These are phyloP conservation scores for Dictyophora rubrovolvata DNA, from an alignment of 768 basidiomycete genomes.

Conservation along the genomic window DNA sequence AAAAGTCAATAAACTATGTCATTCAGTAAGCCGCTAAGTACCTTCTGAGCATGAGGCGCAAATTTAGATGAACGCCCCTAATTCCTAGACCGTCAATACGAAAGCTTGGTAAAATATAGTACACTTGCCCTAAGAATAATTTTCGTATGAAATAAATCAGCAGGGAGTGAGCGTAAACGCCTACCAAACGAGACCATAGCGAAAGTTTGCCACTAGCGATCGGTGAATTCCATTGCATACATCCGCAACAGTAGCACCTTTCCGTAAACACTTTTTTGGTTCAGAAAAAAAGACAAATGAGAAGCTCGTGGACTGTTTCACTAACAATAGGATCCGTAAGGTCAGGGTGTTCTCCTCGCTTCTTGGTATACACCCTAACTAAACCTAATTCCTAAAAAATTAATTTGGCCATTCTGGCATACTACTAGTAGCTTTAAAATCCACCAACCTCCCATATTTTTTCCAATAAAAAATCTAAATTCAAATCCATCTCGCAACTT, in stretches of 20 bases:
- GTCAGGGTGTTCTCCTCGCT: conserved; percentile 90
- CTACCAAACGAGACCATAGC: conserved; percentile 89
- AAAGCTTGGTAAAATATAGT: conserved; percentile 9
- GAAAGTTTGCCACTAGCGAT: conserved; percentile 82
- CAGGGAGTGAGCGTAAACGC: conserved; percentile 17
- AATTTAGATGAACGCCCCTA: conserved; percentile 94
- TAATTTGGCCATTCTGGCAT: not conserved
- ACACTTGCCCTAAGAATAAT: conserved; percentile 19
- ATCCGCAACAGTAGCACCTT: conserved; percentile 89
- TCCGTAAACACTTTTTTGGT: conserved; percentile 48
- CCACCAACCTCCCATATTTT: conserved; percentile 30
- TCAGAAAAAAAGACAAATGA: not conserved
- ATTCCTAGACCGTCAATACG: conserved; percentile 13
- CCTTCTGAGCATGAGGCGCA: conserved; percentile 84
- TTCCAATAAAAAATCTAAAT: conserved; percentile 44
- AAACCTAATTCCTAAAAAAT: conserved; percentile 63
- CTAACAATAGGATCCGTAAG: conserved; percentile 67
- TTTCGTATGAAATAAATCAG: not conserved
- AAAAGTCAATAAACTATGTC: not conserved
- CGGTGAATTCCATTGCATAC: conserved; percentile 92
- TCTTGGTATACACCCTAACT: conserved; percentile 94
- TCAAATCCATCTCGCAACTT: conserved; percentile 89
- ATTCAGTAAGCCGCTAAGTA: not conserved
- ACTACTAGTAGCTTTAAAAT: not conserved
- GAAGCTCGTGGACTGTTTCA: conserved; percentile 21